Evolutionary conservation across 2,329 filamentous ascomycete species (phyloP), one percentile per base, ranked within the genome.

Genomic region (Geoglossum cookeanum): DNA sequence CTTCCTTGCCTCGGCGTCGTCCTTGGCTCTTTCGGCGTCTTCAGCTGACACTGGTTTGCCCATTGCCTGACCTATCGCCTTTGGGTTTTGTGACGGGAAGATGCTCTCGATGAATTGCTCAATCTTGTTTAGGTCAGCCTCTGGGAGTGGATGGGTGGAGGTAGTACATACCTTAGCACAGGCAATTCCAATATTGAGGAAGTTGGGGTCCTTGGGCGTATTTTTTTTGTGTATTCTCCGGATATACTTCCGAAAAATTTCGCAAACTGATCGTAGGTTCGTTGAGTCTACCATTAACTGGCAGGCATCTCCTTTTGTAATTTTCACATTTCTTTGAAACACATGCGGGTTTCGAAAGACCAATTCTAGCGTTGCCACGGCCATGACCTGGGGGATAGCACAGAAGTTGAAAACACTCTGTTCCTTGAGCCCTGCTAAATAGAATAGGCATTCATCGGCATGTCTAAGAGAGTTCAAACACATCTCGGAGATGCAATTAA

Each of bases 371-470:
- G 91, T 97, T 7, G 92, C 91, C 68, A 98, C 96, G 56, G 91
- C 92, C 92, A 98, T 98, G 62, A 83, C 77, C 71, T 98, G 92
- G 1, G 92, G 92, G 61, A 98, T 98, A 58, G 91, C 91, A 53
- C 89, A 89, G 70, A 98, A 98, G 77, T 98, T 98, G 80, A 98
- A 98, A 30, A 95, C 88, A 67, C 88, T 94, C 74, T 98, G 92
- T 67, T 98, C 92, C 63, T 84, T 84, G 61, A 98, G 81, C 52
- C 87, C 92, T 4, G 91, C 91, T 74, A 98, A 88, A 73, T 97
- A 98, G 75, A 90, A 96, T n/a, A 98, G 72, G 68, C 91, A 97
- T 67, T 97, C 89, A 62, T 96, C 89, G 3, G 80, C 85, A 63
- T 94, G 86, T 66, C 83, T 81, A 48, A 98, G 76, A 4, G 91